Base-by-base conservation (phyloP, 139 green algal species). In the Nannochloris sp. region DNA sequence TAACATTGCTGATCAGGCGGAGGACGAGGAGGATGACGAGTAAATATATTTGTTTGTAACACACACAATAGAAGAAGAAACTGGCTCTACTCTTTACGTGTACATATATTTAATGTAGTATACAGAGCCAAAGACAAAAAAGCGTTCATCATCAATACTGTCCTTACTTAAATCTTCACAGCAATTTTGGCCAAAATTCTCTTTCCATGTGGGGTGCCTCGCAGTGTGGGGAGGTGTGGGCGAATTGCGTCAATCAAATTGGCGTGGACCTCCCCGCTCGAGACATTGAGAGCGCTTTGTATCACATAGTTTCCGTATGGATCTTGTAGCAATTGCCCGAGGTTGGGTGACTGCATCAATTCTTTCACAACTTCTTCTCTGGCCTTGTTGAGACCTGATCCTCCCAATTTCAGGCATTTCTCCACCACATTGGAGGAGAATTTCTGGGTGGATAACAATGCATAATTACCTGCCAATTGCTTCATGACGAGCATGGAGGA, bases 381-480 rank as follows among this genome's bases (percentile, higher is more conserved):
- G 62, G 77, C 67, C 62, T 87, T 69, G 28, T 91, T 81, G 65
- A 94, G 70, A 36, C 61, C 60, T 20, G 64, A 59, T n/a, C 69
- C 74, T 17, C 81, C 75, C 49, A 96, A 82, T 85, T 99, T 99
- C 13, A 99, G 79, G 81, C 90, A 97, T 80, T 95, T 95, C 77
- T 99, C 93, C 17, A 98, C 93, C 29, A 99, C 93, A 70, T 99
- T 99, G 65, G 79, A 92, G 50, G 48, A 62, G 79, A 99, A 99
- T 85, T 99, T 99, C 71, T 99, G 93, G 63, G 88, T 84, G 49
- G 81, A 77, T 51, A 99, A 86, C 53, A 89, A 79, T 16, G 81
- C 61, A 69, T 91, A 96, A 69, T 89, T 78, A 16, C 90, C 91
- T 20, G 63, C 55, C 44, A 98, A 80, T 45, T 78, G 67, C 36